Conservation (phyloP, 202 grass and related monocot genomes). For the Sporobolus alterniflorus region DNA sequence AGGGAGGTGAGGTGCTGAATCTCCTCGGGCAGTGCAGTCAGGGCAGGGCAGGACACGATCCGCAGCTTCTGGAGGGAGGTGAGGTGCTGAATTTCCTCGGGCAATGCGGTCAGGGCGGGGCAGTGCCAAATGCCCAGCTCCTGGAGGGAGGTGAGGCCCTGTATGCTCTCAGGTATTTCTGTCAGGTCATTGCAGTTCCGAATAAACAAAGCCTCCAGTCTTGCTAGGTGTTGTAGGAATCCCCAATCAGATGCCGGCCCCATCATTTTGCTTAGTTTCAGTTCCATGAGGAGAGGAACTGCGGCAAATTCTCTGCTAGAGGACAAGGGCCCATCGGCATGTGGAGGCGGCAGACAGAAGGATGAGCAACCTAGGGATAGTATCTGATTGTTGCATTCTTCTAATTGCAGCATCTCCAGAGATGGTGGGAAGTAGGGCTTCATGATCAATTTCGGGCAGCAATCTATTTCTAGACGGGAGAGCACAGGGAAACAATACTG, state of each 20-base stretch:
- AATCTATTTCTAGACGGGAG: not conserved
- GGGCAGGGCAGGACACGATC: not conserved
- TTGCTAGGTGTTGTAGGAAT: not conserved
- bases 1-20: not conserved
- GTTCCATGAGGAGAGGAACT: not conserved
- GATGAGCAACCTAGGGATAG: not conserved
- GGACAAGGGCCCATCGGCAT: not conserved
- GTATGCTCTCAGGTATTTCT: not conserved
- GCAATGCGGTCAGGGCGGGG: not conserved
- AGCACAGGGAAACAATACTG: not conserved
- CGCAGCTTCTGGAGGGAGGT: accelerated
- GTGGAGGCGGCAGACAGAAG: not conserved
- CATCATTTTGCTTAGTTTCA: not conserved
- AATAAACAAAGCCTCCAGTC: not conserved
- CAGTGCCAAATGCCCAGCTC: accelerated
- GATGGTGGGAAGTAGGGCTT: conserved; percentile 12
- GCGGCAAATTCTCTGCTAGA: not conserved
- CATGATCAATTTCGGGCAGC: conserved; percentile 14
- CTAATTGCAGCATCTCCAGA: not conserved
- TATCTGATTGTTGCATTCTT: not conserved
- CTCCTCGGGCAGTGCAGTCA: not conserved
- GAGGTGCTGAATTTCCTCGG: not conserved
- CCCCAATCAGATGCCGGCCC: not conserved
- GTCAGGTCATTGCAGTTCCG: accelerated
- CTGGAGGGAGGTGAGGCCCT: not conserved